Evolutionary conservation across 768 basidiomycete species (phyloP), one percentile per base, ranked within the genome.

Genomic region (Auricularia heimuer): DNA sequence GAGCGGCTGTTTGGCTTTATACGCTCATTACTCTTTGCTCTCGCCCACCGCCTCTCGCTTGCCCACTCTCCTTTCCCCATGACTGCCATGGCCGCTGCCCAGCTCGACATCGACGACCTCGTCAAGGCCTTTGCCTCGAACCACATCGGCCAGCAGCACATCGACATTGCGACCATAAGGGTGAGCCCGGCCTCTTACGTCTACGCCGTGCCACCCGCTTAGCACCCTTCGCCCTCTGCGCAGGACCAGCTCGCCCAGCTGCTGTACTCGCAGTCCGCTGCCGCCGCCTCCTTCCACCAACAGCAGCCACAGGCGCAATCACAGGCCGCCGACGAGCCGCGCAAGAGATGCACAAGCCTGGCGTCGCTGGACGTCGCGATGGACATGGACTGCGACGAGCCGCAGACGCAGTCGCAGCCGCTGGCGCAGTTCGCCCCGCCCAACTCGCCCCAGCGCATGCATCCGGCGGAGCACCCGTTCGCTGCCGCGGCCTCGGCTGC

Each of bases 51-150:
- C 29, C 29, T 29, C 29, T 29, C 29, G 29, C 29, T 29, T 29
- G 29, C 18, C 21, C 47, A 18, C 24, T 29, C 56, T 33, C 34
- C 56, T 24, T 29, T 8, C 29, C 24, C 34, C 21, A 60, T 60
- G 56, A n/a, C 56, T 10, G 56, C 56, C 11, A 51, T 51, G 29
- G 56, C 56, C 56, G 56, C 56, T 7, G 24, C 34, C 56, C 14
- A 33, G 56, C 56, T 60, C 56, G 56, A 60, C 56, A 60, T 60
- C 56, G 56, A 60, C 56, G 56, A 60, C 56, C 56, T 60, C 34
- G 56, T 60, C 56, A 14, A 14, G 11, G 56, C 56, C 11, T 35
- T 60, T 29, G 24, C 56, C 12, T n/a, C 56, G 16, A 60, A 24
- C 56, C 56, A 60, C 56, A 60, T 60, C 34, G 56, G 56, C 56